Conservation (phyloP, 768 basidiomycete genomes). For the Suillus paluster region DNA sequence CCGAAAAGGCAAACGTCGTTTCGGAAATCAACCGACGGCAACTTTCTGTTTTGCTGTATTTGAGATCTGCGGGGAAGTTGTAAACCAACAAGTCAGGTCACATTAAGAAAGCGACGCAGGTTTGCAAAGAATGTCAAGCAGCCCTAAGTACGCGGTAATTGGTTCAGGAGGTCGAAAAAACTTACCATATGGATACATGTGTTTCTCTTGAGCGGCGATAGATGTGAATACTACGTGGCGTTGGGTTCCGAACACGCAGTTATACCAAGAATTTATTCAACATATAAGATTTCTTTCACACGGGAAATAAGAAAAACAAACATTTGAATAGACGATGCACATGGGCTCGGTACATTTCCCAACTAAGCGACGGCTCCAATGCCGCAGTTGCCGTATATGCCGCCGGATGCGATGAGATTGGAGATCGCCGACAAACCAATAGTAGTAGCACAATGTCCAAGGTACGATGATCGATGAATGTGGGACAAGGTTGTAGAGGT, state of each 20-base stretch:
- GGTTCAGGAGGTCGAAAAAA: slow-evolving; percentile 8
- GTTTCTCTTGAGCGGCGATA: slow-evolving; percentile 33
- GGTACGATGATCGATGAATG: slow-evolving; percentile 17
- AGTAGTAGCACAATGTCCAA: slow-evolving; percentile 7
- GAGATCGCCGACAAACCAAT: slow-evolving; percentile 1
- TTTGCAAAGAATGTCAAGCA: neutral
- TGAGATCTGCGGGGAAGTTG: slow-evolving; percentile 23
- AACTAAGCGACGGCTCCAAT: slow-evolving; percentile 10
- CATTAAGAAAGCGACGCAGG: neutral
- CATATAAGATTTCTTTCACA: slow-evolving; percentile 25
- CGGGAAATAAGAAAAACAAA: slow-evolving; percentile 19
- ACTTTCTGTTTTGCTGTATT: slow-evolving; percentile 8
- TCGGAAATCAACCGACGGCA: slow-evolving; percentile 48
- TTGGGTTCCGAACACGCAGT: slow-evolving; percentile 29
- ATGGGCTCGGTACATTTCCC: slow-evolving; percentile 10
- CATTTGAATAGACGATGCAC: slow-evolving; percentile 25
- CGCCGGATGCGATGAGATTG: slow-evolving; percentile 18
- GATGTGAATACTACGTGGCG: slow-evolving; percentile 36
- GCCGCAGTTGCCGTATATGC: slow-evolving; percentile 16
- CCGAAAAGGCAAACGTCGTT: slow-evolving; percentile 58
- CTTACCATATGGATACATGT: slow-evolving; percentile 34
- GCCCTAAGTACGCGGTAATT: slow-evolving; percentile 5
- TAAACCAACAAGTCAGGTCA: too few species aligned
- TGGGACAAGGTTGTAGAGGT: slow-evolving; percentile 28
- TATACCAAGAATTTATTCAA: slow-evolving; percentile 13